These are phyloP conservation scores for Sisymbrium irio DNA, from an alignment of 345 rosid species.

Conservation along the genomic window DNA sequence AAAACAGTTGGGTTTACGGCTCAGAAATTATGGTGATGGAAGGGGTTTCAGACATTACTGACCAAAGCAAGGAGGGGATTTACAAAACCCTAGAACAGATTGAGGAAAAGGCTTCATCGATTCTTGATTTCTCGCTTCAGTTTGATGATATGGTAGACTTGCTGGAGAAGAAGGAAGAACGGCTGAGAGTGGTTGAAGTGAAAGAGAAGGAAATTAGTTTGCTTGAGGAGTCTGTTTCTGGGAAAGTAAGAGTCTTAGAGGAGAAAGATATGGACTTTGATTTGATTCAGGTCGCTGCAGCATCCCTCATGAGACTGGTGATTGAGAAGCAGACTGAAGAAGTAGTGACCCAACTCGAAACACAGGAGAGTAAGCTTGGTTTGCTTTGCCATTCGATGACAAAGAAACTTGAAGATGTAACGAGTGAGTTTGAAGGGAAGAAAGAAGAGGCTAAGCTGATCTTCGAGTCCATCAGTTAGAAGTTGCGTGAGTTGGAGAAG, in stretches of 20 bases:
- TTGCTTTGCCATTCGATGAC: not conserved
- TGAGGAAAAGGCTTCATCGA: not conserved
- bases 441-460: not conserved
- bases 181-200: not conserved
- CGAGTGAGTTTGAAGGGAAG: slow-evolving; percentile 3
- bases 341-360: not conserved
- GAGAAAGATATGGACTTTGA: slow-evolving; percentile 4
- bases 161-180: slow-evolving; percentile 6
- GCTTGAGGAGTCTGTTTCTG: not conserved
- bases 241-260: not conserved
- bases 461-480: not conserved
- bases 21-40: not conserved
- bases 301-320: not conserved
- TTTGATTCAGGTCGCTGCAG: not conserved
- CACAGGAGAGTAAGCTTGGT: not conserved
- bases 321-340: slow-evolving; percentile 11
- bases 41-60: not conserved
- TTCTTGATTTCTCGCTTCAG: not conserved
- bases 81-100: not conserved
- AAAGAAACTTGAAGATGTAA: not conserved
- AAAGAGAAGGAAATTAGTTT: not conserved
- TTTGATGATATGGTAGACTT: not conserved
- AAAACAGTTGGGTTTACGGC: not conserved
- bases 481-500: slow-evolving; percentile 7
- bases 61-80: not conserved